These are phyloP conservation scores for Rhizophagus sp. DNA, from an alignment of 192 early-diverging fungal genomes.

Conservation along the genomic window DNA sequence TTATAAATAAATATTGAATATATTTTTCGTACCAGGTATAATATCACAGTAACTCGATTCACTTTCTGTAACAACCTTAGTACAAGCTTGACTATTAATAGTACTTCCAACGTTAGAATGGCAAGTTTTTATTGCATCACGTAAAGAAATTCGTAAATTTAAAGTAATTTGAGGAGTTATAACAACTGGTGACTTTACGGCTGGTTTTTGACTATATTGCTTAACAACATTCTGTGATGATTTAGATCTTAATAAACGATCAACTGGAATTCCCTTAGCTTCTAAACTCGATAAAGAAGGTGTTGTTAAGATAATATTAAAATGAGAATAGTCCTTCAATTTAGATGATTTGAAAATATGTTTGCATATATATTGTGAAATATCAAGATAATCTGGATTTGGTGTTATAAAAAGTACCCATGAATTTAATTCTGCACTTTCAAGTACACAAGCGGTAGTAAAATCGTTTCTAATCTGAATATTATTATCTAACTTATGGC, in stretches of 20 bases:
- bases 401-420: slow-evolving; percentile 41
- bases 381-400: slow-evolving; percentile 35
- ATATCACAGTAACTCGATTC: slow-evolving; percentile 52
- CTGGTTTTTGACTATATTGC: slow-evolving; percentile 12
- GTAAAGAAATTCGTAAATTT: neutral
- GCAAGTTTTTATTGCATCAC: slow-evolving; percentile 34
- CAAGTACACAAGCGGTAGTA: slow-evolving; percentile 60
- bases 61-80: slow-evolving; percentile 33
- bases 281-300: neutral
- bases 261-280: slow-evolving; percentile 52
- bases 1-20: slow-evolving; percentile 16
- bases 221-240: slow-evolving; percentile 1
- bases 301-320: no score
- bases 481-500: slow-evolving; percentile 42
- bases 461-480: slow-evolving; percentile 49
- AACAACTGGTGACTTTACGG: slow-evolving; percentile 16
- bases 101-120: slow-evolving; percentile 37
- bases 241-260: slow-evolving; percentile 54
- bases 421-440: slow-evolving; percentile 41
- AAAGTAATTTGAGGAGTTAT: neutral
- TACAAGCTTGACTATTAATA: slow-evolving; percentile 34
- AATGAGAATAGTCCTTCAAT: neutral
- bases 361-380: neutral
- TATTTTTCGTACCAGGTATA: slow-evolving; percentile 44
- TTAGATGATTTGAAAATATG: neutral